phyloP scores from a whole-genome alignment of 2,329 filamentous ascomycete genomes.

The Ophiocordyceps australis region DNA sequence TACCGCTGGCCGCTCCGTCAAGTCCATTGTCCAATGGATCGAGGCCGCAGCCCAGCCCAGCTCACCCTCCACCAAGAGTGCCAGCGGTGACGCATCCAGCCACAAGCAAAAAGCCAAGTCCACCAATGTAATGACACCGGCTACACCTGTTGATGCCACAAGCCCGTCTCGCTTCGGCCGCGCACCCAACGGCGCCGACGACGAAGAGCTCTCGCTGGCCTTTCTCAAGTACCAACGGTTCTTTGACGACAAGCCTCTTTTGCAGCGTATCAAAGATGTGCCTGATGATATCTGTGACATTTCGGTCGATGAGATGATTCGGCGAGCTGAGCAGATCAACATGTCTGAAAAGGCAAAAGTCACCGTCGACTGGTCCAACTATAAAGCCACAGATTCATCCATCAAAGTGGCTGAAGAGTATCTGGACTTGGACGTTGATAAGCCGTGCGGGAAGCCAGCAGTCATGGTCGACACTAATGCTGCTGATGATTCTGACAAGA shows the following conservation, averaged over 20 bases:
- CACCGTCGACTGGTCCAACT: neutral
- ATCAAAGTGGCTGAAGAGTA: neutral
- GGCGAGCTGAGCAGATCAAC: neutral
- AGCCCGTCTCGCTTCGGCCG: neutral
- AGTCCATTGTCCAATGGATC: constrained; percentile 13
- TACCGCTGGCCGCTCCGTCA: constrained; percentile 8
- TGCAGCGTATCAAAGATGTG: constrained; percentile 11
- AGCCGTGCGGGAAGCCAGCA: too few relatives aligned
- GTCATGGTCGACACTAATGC: neutral
- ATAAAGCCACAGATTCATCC: neutral
- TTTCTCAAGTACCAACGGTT: constrained; percentile 14
- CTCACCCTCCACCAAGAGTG: constrained; percentile 1
- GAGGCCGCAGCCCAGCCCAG: constrained; percentile 7
- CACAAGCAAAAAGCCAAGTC: neutral
- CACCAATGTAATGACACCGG: neutral
- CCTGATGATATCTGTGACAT: constrained; percentile 1
- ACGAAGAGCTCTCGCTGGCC: constrained; percentile 14
- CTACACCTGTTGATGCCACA: neutral
- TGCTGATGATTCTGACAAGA: too few relatives aligned
- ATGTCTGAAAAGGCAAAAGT: constrained; percentile 1
- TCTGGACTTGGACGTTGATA: too few relatives aligned
- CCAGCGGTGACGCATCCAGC: neutral
- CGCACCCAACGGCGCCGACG: constrained; percentile 2
- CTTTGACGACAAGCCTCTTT: constrained; percentile 11
- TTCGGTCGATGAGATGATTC: constrained; percentile 1